Percentiles rank a stretch among this genome's conserved stretches.
These are phyloP conservation scores for Sordaria brevicollis DNA, from an alignment of 495 filamentous ascomycete genomes.

Conservation along the genomic window DNA sequence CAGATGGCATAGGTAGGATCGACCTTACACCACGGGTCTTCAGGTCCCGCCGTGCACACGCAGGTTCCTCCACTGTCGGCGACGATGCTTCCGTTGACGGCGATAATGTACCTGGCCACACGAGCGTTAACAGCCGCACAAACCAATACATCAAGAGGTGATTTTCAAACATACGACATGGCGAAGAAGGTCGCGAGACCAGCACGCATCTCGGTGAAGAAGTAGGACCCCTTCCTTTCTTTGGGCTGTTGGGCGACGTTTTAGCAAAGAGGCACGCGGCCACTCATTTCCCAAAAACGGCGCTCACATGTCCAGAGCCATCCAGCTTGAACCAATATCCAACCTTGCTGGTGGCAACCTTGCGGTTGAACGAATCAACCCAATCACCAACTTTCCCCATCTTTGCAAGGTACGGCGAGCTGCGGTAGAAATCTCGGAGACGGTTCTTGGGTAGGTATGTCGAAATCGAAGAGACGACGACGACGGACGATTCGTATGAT, in stretches of 20 bases:
- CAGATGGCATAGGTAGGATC: conserved; percentile 53
- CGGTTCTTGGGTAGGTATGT: background rate
- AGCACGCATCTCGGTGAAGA: conserved; percentile 70
- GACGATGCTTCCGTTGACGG: conserved; percentile 61
- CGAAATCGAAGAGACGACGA: background rate
- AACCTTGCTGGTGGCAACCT: conserved; percentile 47
- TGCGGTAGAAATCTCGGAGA: background rate
- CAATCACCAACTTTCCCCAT: conserved; percentile 27
- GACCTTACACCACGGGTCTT: conserved; percentile 35
- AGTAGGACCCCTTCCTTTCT: conserved; percentile 63
- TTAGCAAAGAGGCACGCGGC: conserved; percentile 6
- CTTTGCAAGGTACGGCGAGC: background rate
- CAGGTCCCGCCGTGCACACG: conserved; percentile 42
- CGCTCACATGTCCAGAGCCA: conserved; percentile 60
- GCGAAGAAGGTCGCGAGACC: conserved; percentile 77
- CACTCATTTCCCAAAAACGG: background rate
- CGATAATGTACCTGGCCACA: conserved; percentile 44
- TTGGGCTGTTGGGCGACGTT: conserved; percentile 49
- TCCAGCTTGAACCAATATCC: conserved; percentile 68
- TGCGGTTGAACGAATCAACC: conserved; percentile 42
- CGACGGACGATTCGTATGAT: background rate
- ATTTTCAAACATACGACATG: conserved; percentile 55
- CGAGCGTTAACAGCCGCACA: background rate
- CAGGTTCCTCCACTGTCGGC: conserved; percentile 53
- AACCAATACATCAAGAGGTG: background rate